Conservation (phyloP, 1,284 basidiomycete genomes). For the Veloboletus limbatus region DNA sequence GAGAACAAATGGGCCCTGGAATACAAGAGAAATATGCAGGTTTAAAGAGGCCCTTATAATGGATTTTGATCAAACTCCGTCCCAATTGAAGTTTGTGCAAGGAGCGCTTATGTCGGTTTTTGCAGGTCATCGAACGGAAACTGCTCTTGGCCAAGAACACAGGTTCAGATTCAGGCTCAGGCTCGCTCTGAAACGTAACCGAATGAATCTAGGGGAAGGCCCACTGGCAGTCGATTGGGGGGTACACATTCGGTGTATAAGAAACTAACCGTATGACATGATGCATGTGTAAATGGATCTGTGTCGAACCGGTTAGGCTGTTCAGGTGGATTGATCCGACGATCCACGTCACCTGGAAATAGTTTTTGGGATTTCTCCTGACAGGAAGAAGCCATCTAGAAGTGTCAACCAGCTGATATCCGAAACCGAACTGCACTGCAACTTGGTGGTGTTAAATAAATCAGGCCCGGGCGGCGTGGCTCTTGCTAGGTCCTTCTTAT, state of each 20-base stretch:
- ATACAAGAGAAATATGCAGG: slow-evolving; percentile 8
- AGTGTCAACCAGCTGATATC: slow-evolving; percentile 20
- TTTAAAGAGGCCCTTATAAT: slow-evolving; percentile 20
- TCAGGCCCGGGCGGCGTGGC: slow-evolving; percentile 7
- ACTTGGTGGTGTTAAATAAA: slow-evolving; percentile 29
- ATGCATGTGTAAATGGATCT: slow-evolving; percentile 6
- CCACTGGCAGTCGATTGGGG: slow-evolving; percentile 1
- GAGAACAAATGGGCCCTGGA: slow-evolving; percentile 4
- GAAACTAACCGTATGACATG: slow-evolving; percentile 11
- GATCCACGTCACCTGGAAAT: slow-evolving; percentile 29
- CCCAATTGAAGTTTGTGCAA: slow-evolving; percentile 13
- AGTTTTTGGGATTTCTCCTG: slow-evolving; percentile 11
- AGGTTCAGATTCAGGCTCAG: neutral
- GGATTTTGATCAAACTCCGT: slow-evolving; percentile 34
- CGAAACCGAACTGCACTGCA: slow-evolving; percentile 27
- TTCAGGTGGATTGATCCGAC: slow-evolving; percentile 20
- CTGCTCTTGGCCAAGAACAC: slow-evolving; percentile 11
- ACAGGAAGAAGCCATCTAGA: slow-evolving; percentile 10
- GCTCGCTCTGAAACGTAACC: slow-evolving; percentile 13
- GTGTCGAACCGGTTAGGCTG: slow-evolving; percentile 21
- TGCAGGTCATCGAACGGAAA: neutral
- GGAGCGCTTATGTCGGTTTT: slow-evolving; percentile 4
- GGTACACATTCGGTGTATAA: slow-evolving; percentile 17
- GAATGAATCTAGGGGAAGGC: slow-evolving; percentile 3
- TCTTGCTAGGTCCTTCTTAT: slow-evolving; percentile 21